Percentiles rank a stretch among this genome's conserved stretches.
phyloP scores from a whole-genome alignment of 2,329 filamentous ascomycete genomes.

The Aspergillus unguis region DNA sequence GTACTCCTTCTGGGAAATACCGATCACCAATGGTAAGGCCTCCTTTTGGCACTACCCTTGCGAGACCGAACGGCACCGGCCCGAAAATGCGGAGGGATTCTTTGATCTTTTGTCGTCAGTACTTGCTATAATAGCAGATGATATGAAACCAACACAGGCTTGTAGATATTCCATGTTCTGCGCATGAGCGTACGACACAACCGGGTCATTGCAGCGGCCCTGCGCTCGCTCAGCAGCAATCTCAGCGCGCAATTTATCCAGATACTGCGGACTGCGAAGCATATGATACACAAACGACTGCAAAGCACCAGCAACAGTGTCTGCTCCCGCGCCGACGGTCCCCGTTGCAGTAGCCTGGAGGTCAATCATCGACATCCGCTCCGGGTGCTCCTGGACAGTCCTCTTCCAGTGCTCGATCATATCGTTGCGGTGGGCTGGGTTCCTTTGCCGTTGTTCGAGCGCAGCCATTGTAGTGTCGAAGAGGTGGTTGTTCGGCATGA shows the following conservation, averaged over 20 bases:
- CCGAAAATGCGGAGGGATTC: not conserved
- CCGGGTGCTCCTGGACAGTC: not conserved
- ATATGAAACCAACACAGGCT: not conserved
- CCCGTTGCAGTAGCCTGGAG: not conserved
- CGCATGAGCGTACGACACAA: not conserved
- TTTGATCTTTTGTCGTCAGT: not conserved
- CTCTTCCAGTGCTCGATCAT: slow-evolving; percentile 6
- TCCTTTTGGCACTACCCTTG: not conserved
- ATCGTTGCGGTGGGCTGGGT: not conserved
- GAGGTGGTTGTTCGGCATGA: not conserved
- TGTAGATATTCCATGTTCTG: slow-evolving; percentile 4
- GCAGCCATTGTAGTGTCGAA: slow-evolving; percentile 3
- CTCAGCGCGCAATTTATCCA: not conserved
- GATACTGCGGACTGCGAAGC: not conserved
- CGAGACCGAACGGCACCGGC: not conserved
- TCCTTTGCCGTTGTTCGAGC: not conserved
- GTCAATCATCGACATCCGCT: not conserved
- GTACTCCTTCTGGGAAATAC: not conserved
- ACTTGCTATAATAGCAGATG: too few relatives aligned
- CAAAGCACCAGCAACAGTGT: not conserved
- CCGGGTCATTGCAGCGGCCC: not conserved
- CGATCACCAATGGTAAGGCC: not conserved
- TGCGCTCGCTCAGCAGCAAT: not conserved
- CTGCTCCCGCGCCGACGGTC: not conserved
- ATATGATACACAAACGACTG: slow-evolving; percentile 3